phyloP scores from a whole-genome alignment of 106 monocot genomes.

The Cymbidium sinense region DNA sequence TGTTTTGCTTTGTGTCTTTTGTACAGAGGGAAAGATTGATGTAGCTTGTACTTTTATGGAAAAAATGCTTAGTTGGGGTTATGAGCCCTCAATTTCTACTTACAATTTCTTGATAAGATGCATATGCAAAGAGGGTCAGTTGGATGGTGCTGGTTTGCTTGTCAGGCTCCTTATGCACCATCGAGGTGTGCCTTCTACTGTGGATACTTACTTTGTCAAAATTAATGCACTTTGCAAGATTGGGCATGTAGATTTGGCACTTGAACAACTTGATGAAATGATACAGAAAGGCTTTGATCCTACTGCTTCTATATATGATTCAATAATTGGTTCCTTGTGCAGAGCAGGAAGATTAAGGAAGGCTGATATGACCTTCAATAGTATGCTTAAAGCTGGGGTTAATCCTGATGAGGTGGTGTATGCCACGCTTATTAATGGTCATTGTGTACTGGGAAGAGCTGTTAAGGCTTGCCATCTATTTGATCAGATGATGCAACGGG shows the following conservation, averaged over 20 bases:
- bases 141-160: constrained; percentile 18
- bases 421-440: constrained; percentile 13
- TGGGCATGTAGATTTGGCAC: constrained; percentile 24
- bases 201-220: constrained; percentile 25
- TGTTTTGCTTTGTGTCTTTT: constrained; percentile 22
- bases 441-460: constrained; percentile 6
- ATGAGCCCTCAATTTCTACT: constrained; percentile 23
- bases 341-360: not conserved
- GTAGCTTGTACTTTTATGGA: constrained; percentile 25
- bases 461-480: constrained; percentile 10
- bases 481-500: constrained; percentile 9
- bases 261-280: constrained; percentile 26
- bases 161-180: constrained; percentile 12
- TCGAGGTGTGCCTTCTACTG: constrained; percentile 15
- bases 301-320: constrained; percentile 21
- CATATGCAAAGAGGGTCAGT: constrained; percentile 24
- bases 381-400: constrained; percentile 11
- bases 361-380: constrained; percentile 11
- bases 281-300: constrained; percentile 27
- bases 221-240: constrained; percentile 24
- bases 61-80: constrained; percentile 27
- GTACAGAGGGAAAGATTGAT: constrained; percentile 25
- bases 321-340: constrained; percentile 15
- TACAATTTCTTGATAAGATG: constrained; percentile 34
- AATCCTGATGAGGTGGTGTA: constrained; percentile 16